Conservation (phyloP, 148 eudicot species). For the Silene uniflora region DNA sequence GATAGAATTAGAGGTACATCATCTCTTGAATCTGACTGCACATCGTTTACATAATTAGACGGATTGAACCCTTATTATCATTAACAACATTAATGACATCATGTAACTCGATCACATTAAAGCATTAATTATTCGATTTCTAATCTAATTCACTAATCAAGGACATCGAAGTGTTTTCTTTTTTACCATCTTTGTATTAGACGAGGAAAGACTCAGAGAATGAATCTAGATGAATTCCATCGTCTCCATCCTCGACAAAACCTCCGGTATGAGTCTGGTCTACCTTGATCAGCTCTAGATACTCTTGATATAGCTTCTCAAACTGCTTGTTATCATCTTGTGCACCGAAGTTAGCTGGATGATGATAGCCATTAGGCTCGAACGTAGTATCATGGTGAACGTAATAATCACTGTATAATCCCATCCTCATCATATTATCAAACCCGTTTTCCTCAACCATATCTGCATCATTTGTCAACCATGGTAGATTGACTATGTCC, state of each 20-base stretch:
- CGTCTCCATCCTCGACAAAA: conserved; percentile 20
- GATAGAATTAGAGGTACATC: too few relatives aligned
- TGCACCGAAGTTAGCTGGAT: background rate
- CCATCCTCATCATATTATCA: conserved; percentile 27
- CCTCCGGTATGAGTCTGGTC: conserved; percentile 21
- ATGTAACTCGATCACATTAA: too few relatives aligned
- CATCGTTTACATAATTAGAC: too few relatives aligned
- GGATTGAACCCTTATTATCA: too few relatives aligned
- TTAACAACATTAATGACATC: too few relatives aligned
- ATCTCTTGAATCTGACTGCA: too few relatives aligned
- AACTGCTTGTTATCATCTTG: conserved; percentile 22
- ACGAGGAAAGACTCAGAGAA: conserved; percentile 36
- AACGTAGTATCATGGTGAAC: background rate
- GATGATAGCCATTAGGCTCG: conserved; percentile 12
- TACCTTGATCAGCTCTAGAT: conserved; percentile 42
- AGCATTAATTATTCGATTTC: background rate
- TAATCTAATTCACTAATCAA: background rate
- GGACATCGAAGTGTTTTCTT: background rate
- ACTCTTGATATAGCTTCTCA: conserved; percentile 56
- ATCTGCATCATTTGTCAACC: conserved; percentile 15
- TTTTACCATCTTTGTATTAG: conserved; percentile 15
- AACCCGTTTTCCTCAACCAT: conserved; percentile 18
- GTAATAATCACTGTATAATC: conserved; percentile 16
- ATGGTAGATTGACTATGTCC: conserved; percentile 20
- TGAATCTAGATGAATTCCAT: conserved; percentile 29